Percentiles rank a stretch among this genome's conserved stretches.
Conservation (phyloP, 371 early-diverging fungal species). For the Chytridium lagenaria region DNA sequence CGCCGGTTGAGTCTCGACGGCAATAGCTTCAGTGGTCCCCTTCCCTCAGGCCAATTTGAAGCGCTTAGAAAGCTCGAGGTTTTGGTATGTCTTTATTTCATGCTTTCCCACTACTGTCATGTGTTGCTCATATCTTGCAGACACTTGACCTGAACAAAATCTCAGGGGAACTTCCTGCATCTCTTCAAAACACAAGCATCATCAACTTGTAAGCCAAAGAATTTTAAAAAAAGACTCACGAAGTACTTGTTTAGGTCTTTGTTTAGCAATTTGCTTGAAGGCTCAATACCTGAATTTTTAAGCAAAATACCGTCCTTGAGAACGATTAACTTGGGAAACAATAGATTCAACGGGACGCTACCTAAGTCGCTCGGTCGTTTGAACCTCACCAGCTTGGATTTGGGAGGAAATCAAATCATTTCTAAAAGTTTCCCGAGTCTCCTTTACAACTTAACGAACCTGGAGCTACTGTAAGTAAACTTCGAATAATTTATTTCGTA, state of each 20-base stretch:
- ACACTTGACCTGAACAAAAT: neutral
- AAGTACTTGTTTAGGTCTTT: neutral
- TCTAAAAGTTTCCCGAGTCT: neutral
- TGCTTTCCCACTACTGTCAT: neutral
- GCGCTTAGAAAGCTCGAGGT: neutral
- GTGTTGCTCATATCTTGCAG: neutral
- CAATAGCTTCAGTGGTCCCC: neutral
- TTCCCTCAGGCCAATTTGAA: neutral
- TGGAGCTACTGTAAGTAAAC: slow-evolving; percentile 1
- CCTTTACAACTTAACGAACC: neutral
- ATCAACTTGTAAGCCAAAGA: neutral
- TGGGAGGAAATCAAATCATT: neutral
- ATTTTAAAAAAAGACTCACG: no score
- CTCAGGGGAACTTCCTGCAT: neutral
- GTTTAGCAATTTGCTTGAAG: neutral
- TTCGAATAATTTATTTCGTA: no score
- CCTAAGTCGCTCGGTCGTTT: neutral
- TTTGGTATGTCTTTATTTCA: neutral
- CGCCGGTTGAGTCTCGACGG: neutral
- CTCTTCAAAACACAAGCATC: neutral
- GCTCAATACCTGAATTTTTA: neutral
- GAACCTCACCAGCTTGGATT: neutral
- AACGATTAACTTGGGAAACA: slow-evolving; percentile 3
- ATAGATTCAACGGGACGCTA: neutral
- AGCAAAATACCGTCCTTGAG: neutral